Evolutionary conservation across 768 basidiomycete genomes (phyloP).

Genomic region (Tulasnella sp.): DNA sequence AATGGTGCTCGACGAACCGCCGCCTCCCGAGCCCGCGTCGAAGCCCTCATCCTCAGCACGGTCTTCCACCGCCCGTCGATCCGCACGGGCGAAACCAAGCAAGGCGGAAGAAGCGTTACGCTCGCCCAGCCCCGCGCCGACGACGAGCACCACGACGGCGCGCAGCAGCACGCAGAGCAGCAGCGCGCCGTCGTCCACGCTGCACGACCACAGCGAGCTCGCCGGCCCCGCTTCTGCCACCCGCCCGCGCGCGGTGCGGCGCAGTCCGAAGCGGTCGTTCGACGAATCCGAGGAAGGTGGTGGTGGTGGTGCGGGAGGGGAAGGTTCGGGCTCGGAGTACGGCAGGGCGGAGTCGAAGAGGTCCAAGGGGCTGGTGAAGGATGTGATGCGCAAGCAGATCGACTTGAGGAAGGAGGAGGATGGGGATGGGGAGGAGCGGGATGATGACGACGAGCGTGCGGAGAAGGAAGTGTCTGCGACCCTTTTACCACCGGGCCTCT

Average conservation of each 20-base stretch:
- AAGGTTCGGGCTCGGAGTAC: conserved; percentile 37
- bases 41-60: neutral
- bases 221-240: no score
- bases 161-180: conserved; percentile 26
- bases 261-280: conserved; percentile 59
- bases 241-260: neutral
- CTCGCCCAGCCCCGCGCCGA: conserved; percentile 38
- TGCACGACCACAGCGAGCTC: conserved; percentile 20
- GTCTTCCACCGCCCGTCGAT: neutral
- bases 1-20: neutral
- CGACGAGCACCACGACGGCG: conserved; percentile 46
- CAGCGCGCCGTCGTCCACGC: conserved; percentile 23
- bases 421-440: neutral
- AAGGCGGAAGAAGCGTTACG: neutral
- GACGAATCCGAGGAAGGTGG: conserved; percentile 54
- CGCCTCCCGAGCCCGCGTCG: neutral
- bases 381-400: conserved; percentile 41
- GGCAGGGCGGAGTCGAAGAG: conserved; percentile 47
- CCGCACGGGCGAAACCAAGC: neutral
- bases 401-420: conserved; percentile 13
- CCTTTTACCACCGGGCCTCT: neutral
- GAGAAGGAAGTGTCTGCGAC: neutral
- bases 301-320: conserved; percentile 45
- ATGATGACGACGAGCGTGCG: neutral
- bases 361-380: conserved; percentile 41